Conservation (phyloP, 345 rosid genomes). For the Psidium guajava region DNA sequence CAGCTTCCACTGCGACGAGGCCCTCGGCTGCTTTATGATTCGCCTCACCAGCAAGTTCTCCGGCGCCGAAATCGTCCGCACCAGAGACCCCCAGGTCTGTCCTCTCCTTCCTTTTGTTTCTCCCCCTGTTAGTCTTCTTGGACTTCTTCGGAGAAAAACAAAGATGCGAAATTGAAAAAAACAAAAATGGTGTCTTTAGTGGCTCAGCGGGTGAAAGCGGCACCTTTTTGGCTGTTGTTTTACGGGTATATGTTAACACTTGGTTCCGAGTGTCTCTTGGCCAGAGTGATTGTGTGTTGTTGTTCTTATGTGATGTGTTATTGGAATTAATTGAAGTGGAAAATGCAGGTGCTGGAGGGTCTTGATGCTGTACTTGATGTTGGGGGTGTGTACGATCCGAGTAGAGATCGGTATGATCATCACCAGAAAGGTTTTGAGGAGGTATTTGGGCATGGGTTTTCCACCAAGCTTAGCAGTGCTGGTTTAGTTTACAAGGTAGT, state of each 20-base stretch:
- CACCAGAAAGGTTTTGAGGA: slow-evolving; percentile 91
- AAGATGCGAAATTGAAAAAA: not conserved
- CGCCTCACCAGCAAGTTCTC: slow-evolving; percentile 77
- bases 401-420: slow-evolving; percentile 69
- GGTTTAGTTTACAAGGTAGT: slow-evolving; percentile 94
- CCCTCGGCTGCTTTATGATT: slow-evolving; percentile 99
- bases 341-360: slow-evolving; percentile 55
- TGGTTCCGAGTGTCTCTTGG: not conserved
- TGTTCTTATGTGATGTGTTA: not conserved
- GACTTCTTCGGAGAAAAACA: not conserved
- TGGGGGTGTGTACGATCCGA: slow-evolving; percentile 91
- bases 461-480: slow-evolving; percentile 90
- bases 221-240: not conserved
- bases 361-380: slow-evolving; percentile 97
- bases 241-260: not conserved
- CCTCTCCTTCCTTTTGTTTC: not conserved
- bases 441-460: slow-evolving; percentile 80
- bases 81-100: slow-evolving; percentile 74
- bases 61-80: slow-evolving; percentile 68
- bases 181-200: not conserved
- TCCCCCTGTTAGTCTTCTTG: not conserved
- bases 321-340: not conserved
- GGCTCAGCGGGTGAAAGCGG: not conserved
- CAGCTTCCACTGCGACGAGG: slow-evolving; percentile 97
- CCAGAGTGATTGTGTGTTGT: not conserved